Base-by-base conservation (phyloP, 768 basidiomycete species). In the Paxillus involutus region DNA sequence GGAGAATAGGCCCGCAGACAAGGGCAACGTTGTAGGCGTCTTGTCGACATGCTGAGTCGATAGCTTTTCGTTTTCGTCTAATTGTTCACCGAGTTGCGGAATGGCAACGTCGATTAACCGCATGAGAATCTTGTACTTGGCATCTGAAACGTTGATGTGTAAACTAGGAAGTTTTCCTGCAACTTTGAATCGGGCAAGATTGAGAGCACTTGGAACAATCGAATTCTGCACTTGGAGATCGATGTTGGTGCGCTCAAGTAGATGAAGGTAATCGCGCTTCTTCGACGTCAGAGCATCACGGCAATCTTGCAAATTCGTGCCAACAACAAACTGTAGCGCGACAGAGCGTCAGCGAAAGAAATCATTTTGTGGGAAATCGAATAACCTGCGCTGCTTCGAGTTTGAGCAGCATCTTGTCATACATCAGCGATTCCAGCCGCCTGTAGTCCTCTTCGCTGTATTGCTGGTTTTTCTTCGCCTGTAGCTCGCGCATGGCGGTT, bases 51-150 rank as follows among this genome's bases (percentile, higher is more conserved):
- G 67, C 40, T 66, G 60, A 44, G 59, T 42, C 9, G 63, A 63
- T 3, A 60, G 58, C 30, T 46, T 63, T 42, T 48, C 59, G 44
- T 53, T 49, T 11, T 68, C 66, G 44, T 62, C 68, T 30, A 62
- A 57, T 21, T 73, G 77, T 24, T 80, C 75, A 42, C 82, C 87
- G 60, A 98, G 88, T 53, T 86, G 82, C 13, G 97, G 97, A 37
- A 98, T 86, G 29, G 86, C 84, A 26, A 94, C 86, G 63, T 98
- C 95, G 61, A 98, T 82, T 52, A 98, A 77, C 9, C 91, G 84
- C 91, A 99, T 93, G 42, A 98, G 72, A 1, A 87, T 82, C 72
- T 95, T 89, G 72, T 96, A 96, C 69, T 95, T 96, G 8, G 83
- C 82, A 63, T 94, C 91, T 19, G 91, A 94, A 43, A 95, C 73